Base-by-base conservation (phyloP, 768 basidiomycete species). In the Sistotremastrum niveocremeum region DNA sequence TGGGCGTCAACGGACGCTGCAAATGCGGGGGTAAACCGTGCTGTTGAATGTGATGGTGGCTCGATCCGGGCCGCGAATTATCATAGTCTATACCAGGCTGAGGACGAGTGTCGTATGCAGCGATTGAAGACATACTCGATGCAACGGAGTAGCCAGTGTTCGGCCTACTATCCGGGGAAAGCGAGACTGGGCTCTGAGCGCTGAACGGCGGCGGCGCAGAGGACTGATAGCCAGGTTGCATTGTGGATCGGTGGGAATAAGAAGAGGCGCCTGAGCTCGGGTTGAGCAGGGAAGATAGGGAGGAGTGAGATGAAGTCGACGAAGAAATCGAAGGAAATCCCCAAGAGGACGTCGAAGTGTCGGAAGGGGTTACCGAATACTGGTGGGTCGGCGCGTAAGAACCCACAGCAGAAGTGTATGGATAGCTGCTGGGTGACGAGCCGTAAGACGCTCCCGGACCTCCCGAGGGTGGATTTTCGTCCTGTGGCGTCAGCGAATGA, bases 121-220 rank as follows among this genome's bases (percentile, higher is more conserved):
- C 57, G 52, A 84, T 58, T 12, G 82, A 85, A 1, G 81, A 82
- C 52, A 86, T 83, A 8, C 83, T 85, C 2, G 83, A 80, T 7
- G 48, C 48, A 46, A 86, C 84, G 36, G 86, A 87, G 61, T 89
- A 89, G 11, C 86, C 84, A 0, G 86, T 87, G 2, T 80, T 81
- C 1, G 86, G 86, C 43, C 86, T 78, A 62, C 83, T 84, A 60
- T 89, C 86, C 4, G 86, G 86, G 3, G 86, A 88, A 52, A 84
- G 61, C 6, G 69, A 67, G 1, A 82, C 84, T 0, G 81, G 82
- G 34, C 77, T 76, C 46, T 76, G 75, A 53, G 81, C 78, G 50
- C 79, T 76, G 38, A 39, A 48, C 47, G 30, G 47, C 12, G 34
- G 44, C 36, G 36, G 44, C 12, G 38, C 34, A 33, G 42, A 44